phyloP scores from a whole-genome alignment of 441 rosid genomes.

The Bruguiera hainesii region DNA sequence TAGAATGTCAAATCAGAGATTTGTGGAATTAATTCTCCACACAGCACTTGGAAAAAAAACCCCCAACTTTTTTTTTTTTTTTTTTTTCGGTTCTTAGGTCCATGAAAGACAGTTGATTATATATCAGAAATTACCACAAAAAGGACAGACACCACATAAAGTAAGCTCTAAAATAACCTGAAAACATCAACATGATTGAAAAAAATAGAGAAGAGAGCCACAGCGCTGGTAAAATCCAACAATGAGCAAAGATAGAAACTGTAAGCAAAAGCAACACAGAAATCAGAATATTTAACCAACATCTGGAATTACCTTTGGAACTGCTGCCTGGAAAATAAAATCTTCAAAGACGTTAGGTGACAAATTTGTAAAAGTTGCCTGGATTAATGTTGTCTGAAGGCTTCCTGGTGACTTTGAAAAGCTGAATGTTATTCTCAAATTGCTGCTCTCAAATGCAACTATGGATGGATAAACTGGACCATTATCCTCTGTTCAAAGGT shows the following conservation, averaged over 20 bases:
- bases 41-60: no score
- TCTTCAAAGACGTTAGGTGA: conserved; percentile 61
- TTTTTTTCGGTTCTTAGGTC: no score
- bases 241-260: background rate
- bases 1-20: conserved; percentile 3
- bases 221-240: background rate
- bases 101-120: no score
- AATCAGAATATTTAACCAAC: conserved; percentile 5
- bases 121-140: no score
- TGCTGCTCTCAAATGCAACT: conserved; percentile 81
- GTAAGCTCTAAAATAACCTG: no score
- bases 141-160: no score
- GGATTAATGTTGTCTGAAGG: conserved; percentile 63
- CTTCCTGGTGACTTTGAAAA: conserved; percentile 80
- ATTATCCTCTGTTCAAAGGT: conserved; percentile 58
- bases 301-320: conserved; percentile 76
- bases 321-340: conserved; percentile 97
- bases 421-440: conserved; percentile 72
- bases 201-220: background rate
- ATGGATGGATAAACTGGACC: conserved; percentile 76
- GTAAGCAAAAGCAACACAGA: background rate
- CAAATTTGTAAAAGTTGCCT: conserved; percentile 76
- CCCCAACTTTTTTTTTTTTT: no score
- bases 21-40: background rate
- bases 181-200: no score